Base-by-base conservation (phyloP, 2,329 filamentous ascomycete species). In the Ascochyta koolunga region DNA sequence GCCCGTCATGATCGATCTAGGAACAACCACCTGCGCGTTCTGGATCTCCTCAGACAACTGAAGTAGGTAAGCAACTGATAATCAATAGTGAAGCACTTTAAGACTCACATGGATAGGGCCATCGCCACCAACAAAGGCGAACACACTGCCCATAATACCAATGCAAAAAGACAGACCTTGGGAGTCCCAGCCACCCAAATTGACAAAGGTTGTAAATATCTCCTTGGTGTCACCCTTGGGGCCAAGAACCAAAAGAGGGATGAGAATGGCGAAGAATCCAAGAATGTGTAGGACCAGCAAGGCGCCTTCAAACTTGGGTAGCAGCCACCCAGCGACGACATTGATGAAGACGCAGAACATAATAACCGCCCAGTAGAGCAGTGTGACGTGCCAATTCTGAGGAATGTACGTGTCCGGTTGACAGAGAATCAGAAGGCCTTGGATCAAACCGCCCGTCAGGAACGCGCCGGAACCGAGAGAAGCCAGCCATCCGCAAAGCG, bases 251-350 rank as follows among this genome's bases (percentile, higher is more conserved):
- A 76, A 72, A 4, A 83, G 64, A 0, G 78, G 73, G 11, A 82
- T 77, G 15, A 83, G 62, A 45, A 82, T 77, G 3, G 75, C 79
- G 51, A 83, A 79, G 59, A 82, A 79, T 1, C 80, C 81, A 6
- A 78, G 58, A 22, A 83, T 69, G 52, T 83, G 81, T 4, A 83
- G 48, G 4, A 80, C 66, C 3, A 82, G 65, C 25, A 81, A 65
- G 5, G 77, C 52, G 2, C 76, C 76, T 63, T 84, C 82, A 33
- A 82, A 69, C 13, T 76, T 68, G 1, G 80, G 80, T 2, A 83
- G 66, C 1, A 77, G 57, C 33, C 71, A 73, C 2, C 76, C 77
- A 5, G 76, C 70, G 11, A 77, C 67, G 1, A 76, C 75, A 57
- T 83, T 83, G 55, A 81, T 73, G 22, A 68, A 62, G 5, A 78